A percentile compares a stretch with the other conserved stretches of the same genome.
Conservation (phyloP, 1,284 basidiomycete species). For the Marasmius fiardii region DNA sequence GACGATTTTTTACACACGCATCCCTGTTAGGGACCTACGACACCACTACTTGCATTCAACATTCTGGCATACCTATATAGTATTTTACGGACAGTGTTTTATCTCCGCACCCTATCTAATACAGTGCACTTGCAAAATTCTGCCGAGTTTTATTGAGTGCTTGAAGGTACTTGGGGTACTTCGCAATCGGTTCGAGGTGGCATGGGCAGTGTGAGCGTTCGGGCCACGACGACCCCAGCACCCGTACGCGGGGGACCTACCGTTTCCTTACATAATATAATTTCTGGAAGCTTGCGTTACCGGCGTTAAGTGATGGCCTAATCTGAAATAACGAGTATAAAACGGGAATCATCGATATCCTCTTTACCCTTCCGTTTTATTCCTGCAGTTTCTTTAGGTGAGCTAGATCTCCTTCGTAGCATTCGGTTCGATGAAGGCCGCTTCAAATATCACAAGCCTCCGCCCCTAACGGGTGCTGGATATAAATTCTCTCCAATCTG, state of each 20-base stretch:
- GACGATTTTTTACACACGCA: neutral
- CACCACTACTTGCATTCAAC: neutral
- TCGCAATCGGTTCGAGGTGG: too few species aligned
- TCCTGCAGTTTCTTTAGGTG: neutral
- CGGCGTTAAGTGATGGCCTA: neutral
- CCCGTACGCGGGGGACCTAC: neutral
- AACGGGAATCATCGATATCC: too few species aligned
- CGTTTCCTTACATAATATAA: neutral
- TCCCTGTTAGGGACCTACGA: neutral
- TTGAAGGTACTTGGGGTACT: too few species aligned
- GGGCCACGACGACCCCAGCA: neutral
- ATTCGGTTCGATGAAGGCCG: too few species aligned
- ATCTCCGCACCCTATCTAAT: neutral
- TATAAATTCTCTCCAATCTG: too few species aligned
- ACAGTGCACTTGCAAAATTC: too few species aligned
- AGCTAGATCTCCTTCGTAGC: too few species aligned
- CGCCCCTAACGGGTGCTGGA: too few species aligned
- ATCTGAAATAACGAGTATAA: neutral
- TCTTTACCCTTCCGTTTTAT: too few species aligned
- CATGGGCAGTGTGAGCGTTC: neutral
- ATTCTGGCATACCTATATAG: neutral
- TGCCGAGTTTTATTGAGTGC: too few species aligned
- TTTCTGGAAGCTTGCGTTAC: neutral
- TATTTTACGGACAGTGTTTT: neutral
- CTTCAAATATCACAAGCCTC: too few species aligned